Evolutionary conservation across 2,329 filamentous ascomycete species (phyloP), one percentile per base, ranked within the genome.

Genomic region (Colletotrichum aenigma): DNA sequence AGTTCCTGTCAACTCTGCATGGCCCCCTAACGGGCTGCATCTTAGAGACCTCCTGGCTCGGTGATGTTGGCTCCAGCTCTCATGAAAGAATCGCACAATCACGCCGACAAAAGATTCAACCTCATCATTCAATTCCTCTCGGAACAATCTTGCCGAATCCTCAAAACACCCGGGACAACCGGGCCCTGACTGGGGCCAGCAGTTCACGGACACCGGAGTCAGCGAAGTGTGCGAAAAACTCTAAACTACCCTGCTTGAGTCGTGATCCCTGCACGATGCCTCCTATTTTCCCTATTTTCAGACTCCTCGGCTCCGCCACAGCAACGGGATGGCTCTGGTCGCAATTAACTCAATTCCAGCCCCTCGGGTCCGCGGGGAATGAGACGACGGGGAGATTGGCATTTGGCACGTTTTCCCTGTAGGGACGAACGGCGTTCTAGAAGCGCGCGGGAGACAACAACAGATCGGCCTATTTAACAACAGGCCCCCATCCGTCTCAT

Each of bases 231-330:
- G 70, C 74, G 70, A 58, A 75, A 52, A 75, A 75, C 70, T 75
- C 58, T 75, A 73, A 68, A 28, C 8, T 7, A 34, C 16, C 26
- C 24, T 62, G 43, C 56, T 56, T 68, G 74, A 75, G 74, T 75
- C 74, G 70, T 75, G 74, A 73, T 65, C 74, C 74, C 61, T 66
- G 70, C 43, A 34, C 70, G 24, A 48, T 16, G 16, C 34, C 34
- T 68, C 70, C 74, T 75, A 73, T 73, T 73, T 69, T 69, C 38
- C 64, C 74, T 75, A 73, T 75, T 73, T 69, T 69, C 38, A 65
- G 58, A 65, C 34, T 34, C 43, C n/a, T 52, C 16, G 70, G 70
- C 70, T 69, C 74, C 74, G 74, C 74, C 34, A 66, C 64, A 52
- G 43, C 43, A 38, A 65, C 26, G 38, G 56, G 32, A 70, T 32